Percentiles rank a stretch among this genome's conserved stretches.
phyloP scores from a whole-genome alignment of 805 yeast species.

The Pichia sporocuriosa region DNA sequence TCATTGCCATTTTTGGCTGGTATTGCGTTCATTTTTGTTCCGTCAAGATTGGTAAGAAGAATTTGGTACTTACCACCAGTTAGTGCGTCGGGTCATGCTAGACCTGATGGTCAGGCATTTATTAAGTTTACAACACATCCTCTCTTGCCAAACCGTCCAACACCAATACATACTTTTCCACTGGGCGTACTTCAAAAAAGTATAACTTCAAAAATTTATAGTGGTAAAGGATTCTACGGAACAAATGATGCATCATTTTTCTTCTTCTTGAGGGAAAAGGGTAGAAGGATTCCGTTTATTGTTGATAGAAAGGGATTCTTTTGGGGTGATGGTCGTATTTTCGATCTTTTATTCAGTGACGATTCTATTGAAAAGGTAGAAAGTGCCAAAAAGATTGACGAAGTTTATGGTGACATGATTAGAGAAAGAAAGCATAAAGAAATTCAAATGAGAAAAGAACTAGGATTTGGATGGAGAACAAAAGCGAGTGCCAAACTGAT shows the following conservation, averaged over 20 bases:
- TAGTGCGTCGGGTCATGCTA: slow-evolving; percentile 25
- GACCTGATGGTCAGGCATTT: slow-evolving; percentile 36
- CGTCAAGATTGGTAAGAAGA: slow-evolving; percentile 65
- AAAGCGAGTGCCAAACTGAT: slow-evolving; percentile 40
- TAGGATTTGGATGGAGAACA: slow-evolving; percentile 54
- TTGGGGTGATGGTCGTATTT: slow-evolving; percentile 89
- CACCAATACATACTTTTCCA: slow-evolving; percentile 69
- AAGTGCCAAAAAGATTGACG: slow-evolving; percentile 32
- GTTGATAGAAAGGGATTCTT: slow-evolving; percentile 83
- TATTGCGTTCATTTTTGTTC: slow-evolving; percentile 42
- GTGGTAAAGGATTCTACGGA: slow-evolving; percentile 85
- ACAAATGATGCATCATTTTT: slow-evolving; percentile 72
- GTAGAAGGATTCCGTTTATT: slow-evolving; percentile 56
- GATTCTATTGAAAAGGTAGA: slow-evolving; percentile 74
- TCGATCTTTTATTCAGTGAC: slow-evolving; percentile 75
- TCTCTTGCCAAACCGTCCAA: slow-evolving; percentile 63
- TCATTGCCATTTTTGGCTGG: slow-evolving; percentile 37
- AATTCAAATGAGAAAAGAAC: slow-evolving; percentile 46
- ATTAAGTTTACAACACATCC: slow-evolving; percentile 71
- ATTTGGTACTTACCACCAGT: slow-evolving; percentile 62
- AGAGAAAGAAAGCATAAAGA: slow-evolving; percentile 50
- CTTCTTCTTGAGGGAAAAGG: slow-evolving; percentile 60
- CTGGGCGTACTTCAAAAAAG: slow-evolving; percentile 48
- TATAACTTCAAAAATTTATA: slow-evolving; percentile 63
- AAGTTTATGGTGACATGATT: slow-evolving; percentile 25